These are phyloP conservation scores for Arabidopsis suecica DNA, from an alignment of 345 rosid genomes.

Conservation along the genomic window DNA sequence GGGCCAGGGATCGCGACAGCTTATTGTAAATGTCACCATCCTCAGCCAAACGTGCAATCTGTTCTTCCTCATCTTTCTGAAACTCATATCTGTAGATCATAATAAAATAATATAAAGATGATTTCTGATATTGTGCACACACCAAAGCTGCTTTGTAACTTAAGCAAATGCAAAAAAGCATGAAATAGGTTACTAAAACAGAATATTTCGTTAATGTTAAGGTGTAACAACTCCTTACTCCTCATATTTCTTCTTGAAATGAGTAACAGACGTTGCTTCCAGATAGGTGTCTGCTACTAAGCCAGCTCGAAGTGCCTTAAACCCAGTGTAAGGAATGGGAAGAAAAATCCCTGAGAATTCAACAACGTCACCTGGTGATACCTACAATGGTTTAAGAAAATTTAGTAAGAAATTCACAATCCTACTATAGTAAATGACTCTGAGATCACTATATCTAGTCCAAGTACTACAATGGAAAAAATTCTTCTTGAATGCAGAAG, in stretches of 20 bases:
- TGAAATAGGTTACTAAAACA: slow-evolving; percentile 11
- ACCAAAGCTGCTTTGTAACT: neutral
- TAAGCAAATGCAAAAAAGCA: slow-evolving; percentile 21
- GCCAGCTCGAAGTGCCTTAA: slow-evolving; percentile 97
- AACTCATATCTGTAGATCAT: slow-evolving; percentile 74
- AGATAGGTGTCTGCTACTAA: slow-evolving; percentile 95
- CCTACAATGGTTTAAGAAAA: slow-evolving; percentile 50
- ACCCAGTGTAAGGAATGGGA: slow-evolving; percentile 94
- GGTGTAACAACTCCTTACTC: slow-evolving; percentile 63
- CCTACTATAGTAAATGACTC: neutral
- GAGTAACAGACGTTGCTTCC: slow-evolving; percentile 89
- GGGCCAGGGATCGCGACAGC: slow-evolving; percentile 88
- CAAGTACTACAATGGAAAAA: neutral
- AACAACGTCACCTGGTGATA: slow-evolving; percentile 95
- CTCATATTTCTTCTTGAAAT: slow-evolving; percentile 96
- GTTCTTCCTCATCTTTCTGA: slow-evolving; percentile 84
- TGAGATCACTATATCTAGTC: neutral
- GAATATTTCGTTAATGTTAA: slow-evolving; percentile 1
- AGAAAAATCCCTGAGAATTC: slow-evolving; percentile 98
- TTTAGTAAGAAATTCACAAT: neutral
- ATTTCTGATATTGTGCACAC: slow-evolving; percentile 20
- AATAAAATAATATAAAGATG: slow-evolving; percentile 4
- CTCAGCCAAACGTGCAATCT: slow-evolving; percentile 84
- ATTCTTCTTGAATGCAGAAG: neutral
- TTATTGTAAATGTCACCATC: slow-evolving; percentile 97